Evolutionary conservation across 1,284 basidiomycete species (phyloP).

Genomic region (Schizophyllum amplum): DNA sequence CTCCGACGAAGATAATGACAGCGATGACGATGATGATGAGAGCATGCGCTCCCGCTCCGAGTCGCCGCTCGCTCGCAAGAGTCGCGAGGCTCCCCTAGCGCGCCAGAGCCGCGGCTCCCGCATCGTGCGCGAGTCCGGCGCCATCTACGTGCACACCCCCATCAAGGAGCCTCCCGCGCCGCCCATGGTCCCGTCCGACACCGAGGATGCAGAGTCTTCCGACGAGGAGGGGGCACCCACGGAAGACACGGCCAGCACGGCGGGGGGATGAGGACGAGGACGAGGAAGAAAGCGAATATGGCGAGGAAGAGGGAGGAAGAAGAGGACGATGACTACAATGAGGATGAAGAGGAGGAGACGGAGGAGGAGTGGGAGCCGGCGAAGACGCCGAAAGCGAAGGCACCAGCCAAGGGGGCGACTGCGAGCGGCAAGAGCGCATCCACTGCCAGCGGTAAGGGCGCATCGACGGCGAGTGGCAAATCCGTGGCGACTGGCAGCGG

Average conservation of each 20-base stretch:
- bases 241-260: not conserved
- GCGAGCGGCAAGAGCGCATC: too few relatives aligned
- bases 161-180: slow-evolving; percentile 20
- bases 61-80: slow-evolving; percentile 30
- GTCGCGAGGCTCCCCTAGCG: too few relatives aligned
- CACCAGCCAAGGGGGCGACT: too few relatives aligned
- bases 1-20: too few relatives aligned
- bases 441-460: too few relatives aligned
- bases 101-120: slow-evolving; percentile 16
- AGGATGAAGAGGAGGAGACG: slow-evolving; percentile 18
- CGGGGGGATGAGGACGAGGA: slow-evolving; percentile 12
- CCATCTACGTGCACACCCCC: slow-evolving; percentile 16
- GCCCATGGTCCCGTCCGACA: slow-evolving; percentile 28
- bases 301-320: slow-evolving; percentile 19
- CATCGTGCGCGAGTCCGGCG: slow-evolving; percentile 19
- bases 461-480: too few relatives aligned
- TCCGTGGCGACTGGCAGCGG: too few relatives aligned
- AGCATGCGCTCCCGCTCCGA: slow-evolving; percentile 14
- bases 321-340: slow-evolving; percentile 16
- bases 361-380: slow-evolving; percentile 16
- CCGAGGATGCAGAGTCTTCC: slow-evolving; percentile 17
- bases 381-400: slow-evolving; percentile 21
- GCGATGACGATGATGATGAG: too few relatives aligned
- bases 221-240: slow-evolving; percentile 6
- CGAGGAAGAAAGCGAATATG: slow-evolving; percentile 20